Evolutionary conservation across 192 early-diverging fungal genomes (phyloP), one percentile per base, ranked within the genome.

Genomic region (Backusella luteola): DNA sequence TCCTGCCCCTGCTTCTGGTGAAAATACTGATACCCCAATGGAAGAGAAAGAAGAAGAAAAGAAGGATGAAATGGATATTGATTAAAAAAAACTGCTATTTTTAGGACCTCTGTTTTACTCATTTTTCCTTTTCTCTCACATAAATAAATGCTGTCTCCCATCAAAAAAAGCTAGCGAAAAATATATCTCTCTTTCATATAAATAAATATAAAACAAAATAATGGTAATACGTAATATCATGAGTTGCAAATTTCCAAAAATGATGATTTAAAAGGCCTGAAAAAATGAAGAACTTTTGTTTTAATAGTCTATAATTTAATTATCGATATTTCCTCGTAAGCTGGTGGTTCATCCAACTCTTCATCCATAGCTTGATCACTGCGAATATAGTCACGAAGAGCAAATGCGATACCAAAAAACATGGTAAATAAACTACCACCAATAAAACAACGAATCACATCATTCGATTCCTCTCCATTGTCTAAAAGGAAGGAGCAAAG

Each of bases 61-160:
- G 39, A 78, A 82, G 73, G 76, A 76, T 34, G 89, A 89, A 76
- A 91, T 90, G 90, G 90, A 93, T 69, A 87, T 90, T 59, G 91
- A 90, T 78, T 92, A 89, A 84, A 76, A 34, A 73, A 7, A 52
- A 1, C 0, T 5, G 17, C 52, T 72, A 17, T 72, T 49, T 49
- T 72, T 34, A 63, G 11, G 23, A 14, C 1, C 12, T 36, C 29
- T 41, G 12, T 14, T 69, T 41, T 35, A 49, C 6, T n/a, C 46
- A 49, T 69, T 21, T 38, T 21, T 38, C 19, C 19, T 35, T 9
- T 38, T 68, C 36, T 35, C 15, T 34, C 17, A n/a, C 26, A 35
- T 35, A 32, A 32, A 3, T 32, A 3, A 32, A 3, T 32, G 2
- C 2, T 32, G 32, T 32, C 2, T 32, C 32, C 32, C 2, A 0